A percentile compares a stretch with the other conserved stretches of the same genome.
Conservation (phyloP, 2,329 filamentous ascomycete genomes). For the Paramyrothecium sp. region DNA sequence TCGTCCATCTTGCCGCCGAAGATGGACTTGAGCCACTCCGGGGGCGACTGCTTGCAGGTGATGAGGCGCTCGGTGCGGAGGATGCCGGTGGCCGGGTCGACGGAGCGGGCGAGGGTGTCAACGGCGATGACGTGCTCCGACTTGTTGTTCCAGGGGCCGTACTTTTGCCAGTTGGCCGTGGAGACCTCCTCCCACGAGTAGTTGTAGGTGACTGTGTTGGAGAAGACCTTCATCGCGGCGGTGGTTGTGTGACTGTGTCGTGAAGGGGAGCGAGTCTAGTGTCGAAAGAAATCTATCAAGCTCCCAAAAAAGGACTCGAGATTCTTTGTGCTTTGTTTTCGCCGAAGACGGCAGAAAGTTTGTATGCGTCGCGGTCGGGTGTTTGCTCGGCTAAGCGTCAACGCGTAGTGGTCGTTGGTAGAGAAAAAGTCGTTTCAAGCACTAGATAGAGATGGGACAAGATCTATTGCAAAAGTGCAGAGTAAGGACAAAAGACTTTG, state of each 20-base stretch:
- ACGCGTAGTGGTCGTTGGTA: too few species aligned
- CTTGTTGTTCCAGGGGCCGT: conserved; percentile 98
- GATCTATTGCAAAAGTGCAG: background rate
- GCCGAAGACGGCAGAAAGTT: too few species aligned
- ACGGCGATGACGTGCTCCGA: conserved; percentile 95
- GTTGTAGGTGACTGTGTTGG: conserved; percentile 84
- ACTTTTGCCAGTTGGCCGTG: conserved; percentile 97
- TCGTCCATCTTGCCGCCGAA: conserved; percentile 73
- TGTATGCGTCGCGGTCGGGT: too few species aligned
- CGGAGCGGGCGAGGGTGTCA: conserved; percentile 77
- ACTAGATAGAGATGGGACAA: background rate
- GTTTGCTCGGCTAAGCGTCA: too few species aligned
- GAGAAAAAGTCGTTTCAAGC: background rate
- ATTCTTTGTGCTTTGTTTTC: too few species aligned
- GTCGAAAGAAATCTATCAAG: background rate
- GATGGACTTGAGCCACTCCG: conserved; percentile 77
- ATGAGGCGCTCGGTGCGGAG: conserved; percentile 62
- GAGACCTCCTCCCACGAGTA: conserved; percentile 99
- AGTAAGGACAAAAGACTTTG: background rate
- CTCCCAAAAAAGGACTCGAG: too few species aligned
- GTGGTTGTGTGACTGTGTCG: conserved; percentile 9
- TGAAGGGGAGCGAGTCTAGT: background rate
- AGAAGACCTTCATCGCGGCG: conserved; percentile 86
- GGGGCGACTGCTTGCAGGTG: conserved; percentile 62
- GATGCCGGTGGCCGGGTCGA: conserved; percentile 57